Evolutionary conservation across 768 basidiomycete species (phyloP), one percentile per base, ranked within the genome.

Genomic region (Neoboletus brunneissimus): DNA sequence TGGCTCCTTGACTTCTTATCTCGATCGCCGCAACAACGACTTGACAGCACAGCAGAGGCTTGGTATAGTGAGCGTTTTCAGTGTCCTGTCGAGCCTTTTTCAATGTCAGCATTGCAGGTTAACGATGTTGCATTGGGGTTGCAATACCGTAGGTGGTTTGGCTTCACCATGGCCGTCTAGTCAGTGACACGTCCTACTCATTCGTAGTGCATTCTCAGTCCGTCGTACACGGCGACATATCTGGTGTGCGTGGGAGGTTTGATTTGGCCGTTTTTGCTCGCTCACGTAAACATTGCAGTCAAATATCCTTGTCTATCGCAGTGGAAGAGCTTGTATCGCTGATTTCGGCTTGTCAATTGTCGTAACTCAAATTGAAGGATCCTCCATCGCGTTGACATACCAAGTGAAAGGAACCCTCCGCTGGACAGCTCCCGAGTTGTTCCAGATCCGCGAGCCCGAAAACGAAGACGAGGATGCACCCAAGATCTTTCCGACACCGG

Each of bases 301-400:
- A 0, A 82, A 82, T 48, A 67, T 82, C 45, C 73, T 82, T 6
- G 71, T 82, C 34, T 66, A 77, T 53, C 68, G 67, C 42, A 65
- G 75, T 18, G 74, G 75, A 22, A 73, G 74, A 31, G 79, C 75
- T 1, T 74, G 74, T 27, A 63, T 82, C 8, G 72, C 73, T 31
- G 79, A 81, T 55, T 80, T 81, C 51, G 79, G 80, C 4, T 60
- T 81, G 3, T 81, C 79, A 2, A 73, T 66, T 23, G 66, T 81
- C 49, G 58, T 71, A 34, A 67, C 66, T 1, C 72, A 77, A 35
- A 61, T 77, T 29, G 62, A 72, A 40, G 67, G 67, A 6, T 67
- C 67, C 18, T 70, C 65, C 18, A 59, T 69, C 13, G 71, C 72
- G 27, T 73, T 75, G 75, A 48, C 59, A 1, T 68, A 57, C n/a